Percentiles rank a stretch among this genome's conserved stretches.
Evolutionary conservation across 352 stramenopile genomes (phyloP).

Genomic region (Phytophthora palmivora): DNA sequence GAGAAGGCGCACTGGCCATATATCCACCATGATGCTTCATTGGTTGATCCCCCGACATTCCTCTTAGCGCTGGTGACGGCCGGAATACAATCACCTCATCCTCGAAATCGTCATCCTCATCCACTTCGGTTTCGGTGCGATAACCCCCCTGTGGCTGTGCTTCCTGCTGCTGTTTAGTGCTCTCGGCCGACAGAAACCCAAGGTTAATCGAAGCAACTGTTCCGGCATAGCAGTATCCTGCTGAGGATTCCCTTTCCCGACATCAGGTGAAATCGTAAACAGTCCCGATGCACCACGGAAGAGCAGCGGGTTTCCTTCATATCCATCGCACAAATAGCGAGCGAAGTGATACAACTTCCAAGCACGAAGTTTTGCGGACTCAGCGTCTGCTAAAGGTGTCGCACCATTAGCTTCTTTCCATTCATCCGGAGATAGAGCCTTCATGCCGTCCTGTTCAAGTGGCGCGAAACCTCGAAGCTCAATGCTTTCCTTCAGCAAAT

Average conservation of each 20-base stretch:
- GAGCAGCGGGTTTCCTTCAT: conserved; percentile 67
- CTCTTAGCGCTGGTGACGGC: conserved; percentile 52
- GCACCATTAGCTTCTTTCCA: conserved; percentile 22
- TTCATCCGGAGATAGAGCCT: conserved; percentile 29
- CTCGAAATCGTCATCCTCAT: conserved; percentile 82
- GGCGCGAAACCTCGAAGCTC: conserved; percentile 77
- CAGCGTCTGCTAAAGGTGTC: conserved; percentile 45
- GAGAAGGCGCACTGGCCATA: conserved; percentile 16
- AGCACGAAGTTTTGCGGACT: conserved; percentile 58
- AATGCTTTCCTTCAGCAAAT: conserved; percentile 75
- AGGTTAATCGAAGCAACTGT: conserved; percentile 38
- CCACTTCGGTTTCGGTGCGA: conserved; percentile 18
- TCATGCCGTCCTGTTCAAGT: conserved; percentile 34
- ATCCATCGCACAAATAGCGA: conserved; percentile 62
- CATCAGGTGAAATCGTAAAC: conserved; percentile 36
- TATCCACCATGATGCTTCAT: conserved; percentile 24
- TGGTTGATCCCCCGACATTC: conserved; percentile 32
- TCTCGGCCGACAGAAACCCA: conserved; percentile 34
- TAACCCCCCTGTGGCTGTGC: conserved; percentile 11
- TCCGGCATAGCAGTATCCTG: conserved; percentile 24
- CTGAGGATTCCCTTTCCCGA: conserved; percentile 17
- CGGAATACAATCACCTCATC: conserved; percentile 90
- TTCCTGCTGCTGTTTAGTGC: conserved; percentile 25
- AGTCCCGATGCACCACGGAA: conserved; percentile 39
- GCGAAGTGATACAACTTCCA: conserved; percentile 73